A percentile compares a stretch with the other conserved stretches of the same genome.
Conservation (phyloP, 768 basidiomycete genomes). For the Arthromyces matolae region DNA sequence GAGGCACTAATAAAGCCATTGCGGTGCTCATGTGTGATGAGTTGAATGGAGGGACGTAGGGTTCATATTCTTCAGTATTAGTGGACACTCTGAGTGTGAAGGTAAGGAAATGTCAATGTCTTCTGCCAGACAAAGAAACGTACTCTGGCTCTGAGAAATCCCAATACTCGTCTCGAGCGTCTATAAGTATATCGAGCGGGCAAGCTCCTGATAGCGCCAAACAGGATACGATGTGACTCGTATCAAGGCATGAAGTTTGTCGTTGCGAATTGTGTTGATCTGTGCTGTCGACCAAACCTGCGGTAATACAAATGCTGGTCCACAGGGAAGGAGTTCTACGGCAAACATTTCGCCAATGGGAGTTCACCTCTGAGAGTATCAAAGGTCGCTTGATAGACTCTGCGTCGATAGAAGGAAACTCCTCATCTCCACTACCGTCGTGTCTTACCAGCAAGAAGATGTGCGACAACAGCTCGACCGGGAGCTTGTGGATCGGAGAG, state of each 20-base stretch:
- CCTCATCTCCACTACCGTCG: conserved; percentile 20
- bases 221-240: conserved; percentile 35
- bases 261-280: conserved; percentile 2
- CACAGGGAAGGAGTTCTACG: conserved; percentile 48
- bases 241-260: conserved; percentile 33
- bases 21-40: conserved; percentile 42
- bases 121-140: conserved; percentile 17
- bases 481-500: conserved; percentile 40
- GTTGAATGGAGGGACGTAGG: conserved; percentile 33
- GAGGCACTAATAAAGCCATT: conserved; percentile 46
- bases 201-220: conserved; percentile 44
- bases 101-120: neutral
- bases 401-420: conserved; percentile 30
- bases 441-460: conserved; percentile 51
- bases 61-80: conserved; percentile 18
- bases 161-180: conserved; percentile 57
- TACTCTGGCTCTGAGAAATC: conserved; percentile 52
- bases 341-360: conserved; percentile 51
- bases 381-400: conserved; percentile 44
- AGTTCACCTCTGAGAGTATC: conserved; percentile 43
- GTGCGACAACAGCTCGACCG: conserved; percentile 54
- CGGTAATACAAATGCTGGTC: conserved; percentile 51
- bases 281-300: conserved; percentile 30
- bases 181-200: conserved; percentile 54
- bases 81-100: conserved; percentile 21